A percentile compares a stretch with the other conserved stretches of the same genome.
phyloP scores from a whole-genome alignment of 2,329 filamentous ascomycete species.

The Sordariomycetes sp. region DNA sequence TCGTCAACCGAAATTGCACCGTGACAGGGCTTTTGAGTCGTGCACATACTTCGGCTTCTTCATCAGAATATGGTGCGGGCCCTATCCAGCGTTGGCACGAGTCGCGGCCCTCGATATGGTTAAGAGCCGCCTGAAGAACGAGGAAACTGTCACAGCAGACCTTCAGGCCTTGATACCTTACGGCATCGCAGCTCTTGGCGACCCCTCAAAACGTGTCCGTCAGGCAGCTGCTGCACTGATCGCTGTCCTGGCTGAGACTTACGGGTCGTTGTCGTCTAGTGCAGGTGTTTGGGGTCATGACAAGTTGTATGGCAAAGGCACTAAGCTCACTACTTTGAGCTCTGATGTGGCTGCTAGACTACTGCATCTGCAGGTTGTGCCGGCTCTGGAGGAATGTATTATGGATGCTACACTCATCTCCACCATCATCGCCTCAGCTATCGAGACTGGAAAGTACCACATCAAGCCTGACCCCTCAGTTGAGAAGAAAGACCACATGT shows the following conservation, averaged over 20 bases:
- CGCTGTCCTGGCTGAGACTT: slow-evolving; percentile 42
- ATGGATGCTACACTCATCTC: slow-evolving; percentile 67
- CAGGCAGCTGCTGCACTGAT: slow-evolving; percentile 64
- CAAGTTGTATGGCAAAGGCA: slow-evolving; percentile 53
- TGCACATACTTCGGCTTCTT: slow-evolving; percentile 70
- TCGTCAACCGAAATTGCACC: slow-evolving; percentile 42
- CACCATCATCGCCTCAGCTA: slow-evolving; percentile 41
- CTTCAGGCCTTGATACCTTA: slow-evolving; percentile 81
- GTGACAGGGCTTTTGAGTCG: slow-evolving; percentile 43
- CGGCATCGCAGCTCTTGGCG: slow-evolving; percentile 62
- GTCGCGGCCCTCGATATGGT: slow-evolving; percentile 59
- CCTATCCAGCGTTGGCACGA: slow-evolving; percentile 60
- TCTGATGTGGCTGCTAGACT: slow-evolving; percentile 15
- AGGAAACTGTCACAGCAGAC: slow-evolving; percentile 45
- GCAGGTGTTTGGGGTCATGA: slow-evolving; percentile 52
- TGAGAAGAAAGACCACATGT: slow-evolving; percentile 45
- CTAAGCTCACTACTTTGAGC: slow-evolving; percentile 3
- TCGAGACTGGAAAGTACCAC: slow-evolving; percentile 30
- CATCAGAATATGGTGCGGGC: slow-evolving; percentile 63
- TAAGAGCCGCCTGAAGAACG: slow-evolving; percentile 44
- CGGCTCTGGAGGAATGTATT: slow-evolving; percentile 75
- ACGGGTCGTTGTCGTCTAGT: slow-evolving; percentile 22
- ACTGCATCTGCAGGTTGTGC: slow-evolving; percentile 58
- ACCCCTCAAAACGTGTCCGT: slow-evolving; percentile 68
- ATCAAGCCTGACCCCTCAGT: slow-evolving; percentile 17